Evolutionary conservation across 495 filamentous ascomycete genomes (phyloP).

Genomic region (Aspergillus cristatus): DNA sequence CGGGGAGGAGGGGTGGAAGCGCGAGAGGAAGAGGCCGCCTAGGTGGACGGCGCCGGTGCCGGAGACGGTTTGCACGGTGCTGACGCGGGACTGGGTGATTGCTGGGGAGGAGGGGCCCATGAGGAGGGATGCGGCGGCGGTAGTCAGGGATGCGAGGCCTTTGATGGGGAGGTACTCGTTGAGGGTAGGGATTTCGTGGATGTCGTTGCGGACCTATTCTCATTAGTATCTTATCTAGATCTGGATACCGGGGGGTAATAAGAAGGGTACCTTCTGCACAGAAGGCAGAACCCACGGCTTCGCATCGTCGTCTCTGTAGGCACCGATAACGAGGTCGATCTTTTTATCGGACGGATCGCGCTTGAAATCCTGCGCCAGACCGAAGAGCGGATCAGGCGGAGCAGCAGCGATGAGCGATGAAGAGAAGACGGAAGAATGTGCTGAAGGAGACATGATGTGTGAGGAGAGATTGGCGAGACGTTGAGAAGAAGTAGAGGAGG

Average conservation of each 20-base stretch:
- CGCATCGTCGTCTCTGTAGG: slow-evolving; percentile 88
- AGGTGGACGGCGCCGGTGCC: slow-evolving; percentile 52
- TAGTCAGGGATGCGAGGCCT: slow-evolving; percentile 73
- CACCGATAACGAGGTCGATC: slow-evolving; percentile 93
- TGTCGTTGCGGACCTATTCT: slow-evolving; percentile 76
- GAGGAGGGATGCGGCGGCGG: slow-evolving; percentile 81
- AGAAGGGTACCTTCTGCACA: slow-evolving; percentile 71
- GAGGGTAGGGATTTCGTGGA: slow-evolving; percentile 75
- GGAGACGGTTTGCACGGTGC: slow-evolving; percentile 50
- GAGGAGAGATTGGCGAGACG: slow-evolving; percentile 34
- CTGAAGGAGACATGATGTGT: slow-evolving; percentile 38
- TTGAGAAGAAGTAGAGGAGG: slow-evolving; percentile 17
- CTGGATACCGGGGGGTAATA: too few species aligned
- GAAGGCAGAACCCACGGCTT: slow-evolving; percentile 99
- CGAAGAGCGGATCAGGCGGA: slow-evolving; percentile 92
- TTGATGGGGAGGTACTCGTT: slow-evolving; percentile 99
- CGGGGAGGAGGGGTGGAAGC: slow-evolving; percentile 50
- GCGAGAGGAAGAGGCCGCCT: slow-evolving; percentile 46
- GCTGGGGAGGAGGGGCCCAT: slow-evolving; percentile 74
- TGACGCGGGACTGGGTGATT: slow-evolving; percentile 68
- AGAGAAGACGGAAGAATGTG: slow-evolving; percentile 57
- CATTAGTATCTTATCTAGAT: too few species aligned
- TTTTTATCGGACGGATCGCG: slow-evolving; percentile 79
- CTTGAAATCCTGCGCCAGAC: slow-evolving; percentile 79
- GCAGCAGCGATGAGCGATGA: slow-evolving; percentile 76